Evolutionary conservation across 176 grass and related monocot species (phyloP).

Genomic region (Paspalum vaginatum): DNA sequence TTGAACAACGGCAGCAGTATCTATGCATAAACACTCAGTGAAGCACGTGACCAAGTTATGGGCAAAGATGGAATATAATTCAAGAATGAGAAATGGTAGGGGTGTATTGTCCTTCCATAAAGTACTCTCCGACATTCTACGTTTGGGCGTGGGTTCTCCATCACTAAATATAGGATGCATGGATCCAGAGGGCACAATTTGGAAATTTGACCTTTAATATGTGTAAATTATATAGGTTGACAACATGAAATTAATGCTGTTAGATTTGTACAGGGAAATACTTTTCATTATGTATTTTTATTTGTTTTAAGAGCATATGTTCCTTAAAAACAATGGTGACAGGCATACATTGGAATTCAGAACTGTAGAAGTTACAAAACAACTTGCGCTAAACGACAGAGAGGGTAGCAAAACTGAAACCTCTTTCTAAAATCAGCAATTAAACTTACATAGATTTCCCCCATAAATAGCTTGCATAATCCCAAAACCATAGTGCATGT

Average conservation of each 20-base stretch:
- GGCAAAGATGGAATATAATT: slow-evolving; percentile 4
- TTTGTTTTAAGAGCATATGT: slow-evolving; percentile 10
- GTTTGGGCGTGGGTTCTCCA: not conserved
- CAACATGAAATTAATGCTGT: slow-evolving; percentile 6
- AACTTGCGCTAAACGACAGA: not conserved
- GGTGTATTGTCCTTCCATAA: not conserved
- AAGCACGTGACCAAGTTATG: not conserved
- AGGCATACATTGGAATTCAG: not conserved
- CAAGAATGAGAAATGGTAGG: slow-evolving; percentile 12
- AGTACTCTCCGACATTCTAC: no score
- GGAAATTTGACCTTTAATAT: not conserved
- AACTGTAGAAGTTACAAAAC: not conserved
- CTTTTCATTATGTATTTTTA: not conserved
- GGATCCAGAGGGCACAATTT: not conserved
- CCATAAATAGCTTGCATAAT: slow-evolving; percentile 3
- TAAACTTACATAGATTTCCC: not conserved
- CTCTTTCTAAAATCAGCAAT: slow-evolving; percentile 7
- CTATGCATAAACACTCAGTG: slow-evolving; percentile 26
- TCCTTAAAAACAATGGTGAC: not conserved
- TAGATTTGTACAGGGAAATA: not conserved
- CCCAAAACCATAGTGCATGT: not conserved
- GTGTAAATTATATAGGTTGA: not conserved
- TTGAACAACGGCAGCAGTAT: slow-evolving; percentile 21
- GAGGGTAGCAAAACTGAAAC: not conserved
- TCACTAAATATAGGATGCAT: not conserved